Base-by-base conservation (phyloP, 2,329 filamentous ascomycete species). In the Ophiostoma piceae region DNA sequence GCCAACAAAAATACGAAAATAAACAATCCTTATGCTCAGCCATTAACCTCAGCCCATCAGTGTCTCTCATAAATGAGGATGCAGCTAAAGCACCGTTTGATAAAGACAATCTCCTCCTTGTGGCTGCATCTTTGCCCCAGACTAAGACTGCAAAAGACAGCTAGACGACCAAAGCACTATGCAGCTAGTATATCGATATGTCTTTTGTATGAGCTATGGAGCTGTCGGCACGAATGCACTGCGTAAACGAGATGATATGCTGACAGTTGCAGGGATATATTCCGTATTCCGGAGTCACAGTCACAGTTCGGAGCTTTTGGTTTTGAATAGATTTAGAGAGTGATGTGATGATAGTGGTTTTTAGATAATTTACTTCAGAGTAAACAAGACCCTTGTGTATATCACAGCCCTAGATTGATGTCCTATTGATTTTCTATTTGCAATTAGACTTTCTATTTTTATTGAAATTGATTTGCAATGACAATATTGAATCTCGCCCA, bases 71-170 rank as follows among this genome's bases (percentile, higher is more conserved):
- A 29, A 57, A 26, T 26, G 22, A 26, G n/a, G 51, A 57, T 57
- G 51, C 22, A 57, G 22, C 51, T 57, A 57, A 57, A 57, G n/a
- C 51, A 57, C 51, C 5, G 51, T 57, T 26, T 26, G n/a, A 26
- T 29, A 26, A 26, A 57, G 22, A 57, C 51, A 57, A 57, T 57
- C 51, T 57, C 51, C 51, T 57, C 51, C 51, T 57, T 29, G 51
- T 57, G 51, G 51, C 51, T 57, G 22, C 51, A 57, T 57, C n/a
- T 57, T n/a, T 57, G 22, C 51, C 3, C n/a, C 4, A 26, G 22
- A 47, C 43, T 7, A n/a, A 47, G 6, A 35, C 35, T 35, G 35
- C 35, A 35, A 35, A 35, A 35, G 35, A 35, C 35, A 35, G 35
- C 35, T 35, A 35, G 43, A 47, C 43, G 43, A 47, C 43, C 7